Evolutionary conservation across 805 yeast genomes (phyloP), one percentile per base, ranked within the genome.

Genomic region (Zygoascus flipseniorum): DNA sequence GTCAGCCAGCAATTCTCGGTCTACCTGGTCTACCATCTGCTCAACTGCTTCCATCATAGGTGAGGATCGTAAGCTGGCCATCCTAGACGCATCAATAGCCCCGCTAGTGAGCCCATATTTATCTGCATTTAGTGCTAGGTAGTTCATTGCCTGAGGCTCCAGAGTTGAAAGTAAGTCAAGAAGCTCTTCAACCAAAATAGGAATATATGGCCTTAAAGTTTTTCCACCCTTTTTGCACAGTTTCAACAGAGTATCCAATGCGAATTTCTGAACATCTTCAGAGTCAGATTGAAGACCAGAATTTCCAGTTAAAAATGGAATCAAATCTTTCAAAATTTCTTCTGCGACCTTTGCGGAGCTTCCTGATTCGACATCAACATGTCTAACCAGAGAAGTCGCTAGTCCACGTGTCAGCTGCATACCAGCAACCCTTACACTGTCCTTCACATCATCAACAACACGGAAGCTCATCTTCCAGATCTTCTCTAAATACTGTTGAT

Each of bases 1-100:
- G 11, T 72, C 74, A 1, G 72, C 75, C 70, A 81, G 72, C 23
- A 73, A 68, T 1, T 72, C 72, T 8, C 75, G 80, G 64, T 81
- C 85, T 5, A 83, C 60, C 28, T 79, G 62, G 47, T 79, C 83
- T 55, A 90, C 68, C 56, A 90, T 66, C 48, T 74, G 79, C 58
- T 89, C 97, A 50, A 90, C 75, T 0, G 95, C 85, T 52, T 83
- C 89, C 90, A 89, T 86, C 72, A 90, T 77, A 0, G 98, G 97
- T 0, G 97, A 90, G 28, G 76, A 73, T 0, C 92, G 82, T 32
- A 93, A 76, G 45, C 85, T 79, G 54, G 81, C 84, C 51, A 83
- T 70, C 62, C 98, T 76, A 50, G 82, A 81, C 0, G 87, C 81
- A 67, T 93, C 97, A 55, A 92, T 80, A 42, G 81, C 86, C 54